phyloP scores from a whole-genome alignment of 2,329 filamentous ascomycete species.

The Hypoxylon sp. region DNA sequence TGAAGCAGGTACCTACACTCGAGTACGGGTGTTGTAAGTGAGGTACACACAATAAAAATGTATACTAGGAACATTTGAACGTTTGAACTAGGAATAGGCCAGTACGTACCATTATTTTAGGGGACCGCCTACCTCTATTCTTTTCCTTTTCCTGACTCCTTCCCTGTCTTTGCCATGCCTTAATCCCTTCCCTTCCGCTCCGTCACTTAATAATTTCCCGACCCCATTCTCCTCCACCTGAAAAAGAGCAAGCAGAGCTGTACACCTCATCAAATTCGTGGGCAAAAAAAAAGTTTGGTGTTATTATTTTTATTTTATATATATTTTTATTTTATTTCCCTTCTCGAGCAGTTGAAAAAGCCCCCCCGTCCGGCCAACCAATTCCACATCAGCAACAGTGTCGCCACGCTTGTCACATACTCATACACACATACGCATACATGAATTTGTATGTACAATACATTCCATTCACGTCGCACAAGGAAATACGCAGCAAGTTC shows the following conservation, averaged over 20 bases:
- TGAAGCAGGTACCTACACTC: constrained; percentile 3
- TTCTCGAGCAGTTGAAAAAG: constrained; percentile 28
- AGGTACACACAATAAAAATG: constrained; percentile 25
- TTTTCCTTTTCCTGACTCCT: constrained; percentile 40
- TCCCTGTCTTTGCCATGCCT: constrained; percentile 50
- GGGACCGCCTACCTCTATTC: constrained; percentile 39
- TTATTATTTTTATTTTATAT: constrained; percentile 35
- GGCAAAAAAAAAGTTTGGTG: constrained; percentile 37
- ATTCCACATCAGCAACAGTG: constrained; percentile 14
- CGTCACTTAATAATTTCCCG: constrained; percentile 53
- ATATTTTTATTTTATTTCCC: constrained; percentile 20
- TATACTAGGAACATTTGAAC: constrained; percentile 10
- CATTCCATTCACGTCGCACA: constrained; percentile 43
- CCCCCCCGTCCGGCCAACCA: constrained; percentile 32
- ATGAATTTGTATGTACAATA: constrained; percentile 18
- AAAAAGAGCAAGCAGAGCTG: constrained; percentile 37
- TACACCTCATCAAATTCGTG: constrained; percentile 45
- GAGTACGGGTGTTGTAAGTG: not conserved
- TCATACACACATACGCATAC: constrained; percentile 4
- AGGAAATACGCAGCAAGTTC: constrained; percentile 29
- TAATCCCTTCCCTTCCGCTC: constrained; percentile 51
- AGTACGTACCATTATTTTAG: constrained; percentile 44
- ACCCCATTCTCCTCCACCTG: constrained; percentile 50
- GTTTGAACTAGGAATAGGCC: constrained; percentile 20
- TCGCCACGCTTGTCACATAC: constrained; percentile 7